A percentile compares a stretch with the other conserved stretches of the same genome.
These are phyloP conservation scores for Euphorbia neoarborescens DNA, from an alignment of 441 rosid species.

Conservation along the genomic window DNA sequence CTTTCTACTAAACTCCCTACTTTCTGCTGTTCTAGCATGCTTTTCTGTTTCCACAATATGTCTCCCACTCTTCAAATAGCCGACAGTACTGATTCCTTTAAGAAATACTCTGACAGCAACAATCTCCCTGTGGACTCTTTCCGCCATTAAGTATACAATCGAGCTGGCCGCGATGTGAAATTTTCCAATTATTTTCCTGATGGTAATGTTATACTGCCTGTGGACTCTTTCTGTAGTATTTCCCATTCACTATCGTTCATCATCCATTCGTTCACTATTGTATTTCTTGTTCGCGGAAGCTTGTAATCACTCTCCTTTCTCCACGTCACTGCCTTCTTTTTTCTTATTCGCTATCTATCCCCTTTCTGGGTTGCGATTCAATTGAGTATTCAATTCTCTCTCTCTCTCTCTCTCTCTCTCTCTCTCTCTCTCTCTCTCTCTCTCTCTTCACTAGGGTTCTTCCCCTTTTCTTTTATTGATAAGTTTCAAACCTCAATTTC, in stretches of 20 bases:
- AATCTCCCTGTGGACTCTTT: constrained; percentile 56
- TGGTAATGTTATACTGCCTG: constrained; percentile 58
- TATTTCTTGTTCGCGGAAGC: constrained; percentile 35
- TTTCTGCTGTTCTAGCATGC: constrained; percentile 69
- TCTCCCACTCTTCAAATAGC: constrained; percentile 40
- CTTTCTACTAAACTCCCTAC: constrained; percentile 45
- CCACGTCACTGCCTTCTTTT: constrained; percentile 32
- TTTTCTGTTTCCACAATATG: constrained; percentile 77
- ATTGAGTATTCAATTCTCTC: constrained; percentile 19
- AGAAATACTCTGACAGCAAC: constrained; percentile 46
- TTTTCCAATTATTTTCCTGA: constrained; percentile 46
- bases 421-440: constrained; percentile 2
- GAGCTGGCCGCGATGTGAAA: constrained; percentile 43
- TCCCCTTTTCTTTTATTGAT: constrained; percentile 7
- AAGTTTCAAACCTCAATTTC: constrained; percentile 12
- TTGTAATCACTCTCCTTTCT: constrained; percentile 31
- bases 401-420: constrained; percentile 1
- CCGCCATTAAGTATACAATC: constrained; percentile 60
- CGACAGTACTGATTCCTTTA: constrained; percentile 54
- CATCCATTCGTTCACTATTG: too few species aligned
- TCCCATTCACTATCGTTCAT: too few species aligned
- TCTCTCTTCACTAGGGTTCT: neutral
- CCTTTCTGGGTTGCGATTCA: constrained; percentile 8
- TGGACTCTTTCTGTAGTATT: too few species aligned
- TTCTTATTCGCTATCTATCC: constrained; percentile 6